phyloP scores from a whole-genome alignment of 2,329 filamentous ascomycete genomes.

The Xylariaceae sp. region DNA sequence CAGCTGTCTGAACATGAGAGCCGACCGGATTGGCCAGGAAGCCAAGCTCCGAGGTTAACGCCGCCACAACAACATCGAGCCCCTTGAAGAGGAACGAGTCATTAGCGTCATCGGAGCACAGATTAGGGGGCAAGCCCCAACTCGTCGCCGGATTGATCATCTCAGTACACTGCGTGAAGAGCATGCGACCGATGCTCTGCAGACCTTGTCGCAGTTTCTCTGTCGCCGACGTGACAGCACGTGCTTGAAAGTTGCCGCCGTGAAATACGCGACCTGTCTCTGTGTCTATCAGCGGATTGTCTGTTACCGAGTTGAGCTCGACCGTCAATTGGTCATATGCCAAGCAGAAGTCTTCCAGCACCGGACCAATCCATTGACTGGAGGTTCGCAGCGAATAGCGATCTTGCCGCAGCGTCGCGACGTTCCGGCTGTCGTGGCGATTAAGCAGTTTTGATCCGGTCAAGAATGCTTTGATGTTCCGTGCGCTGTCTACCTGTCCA shows the following conservation, averaged over 20 bases:
- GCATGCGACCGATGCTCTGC: slow-evolving; percentile 56
- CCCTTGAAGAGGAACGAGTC: slow-evolving; percentile 60
- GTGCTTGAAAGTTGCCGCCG: slow-evolving; percentile 67
- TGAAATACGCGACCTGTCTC: slow-evolving; percentile 43
- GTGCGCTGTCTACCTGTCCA: slow-evolving; percentile 56
- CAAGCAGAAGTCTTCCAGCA: slow-evolving; percentile 59
- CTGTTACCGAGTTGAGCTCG: slow-evolving; percentile 65
- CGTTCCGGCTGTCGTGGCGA: slow-evolving; percentile 19
- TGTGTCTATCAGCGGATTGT: slow-evolving; percentile 60
- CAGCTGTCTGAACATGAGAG: slow-evolving; percentile 58
- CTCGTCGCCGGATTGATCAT: slow-evolving; percentile 57
- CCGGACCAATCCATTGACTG: slow-evolving; percentile 65
- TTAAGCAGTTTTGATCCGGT: slow-evolving; percentile 42
- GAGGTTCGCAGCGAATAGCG: slow-evolving; percentile 62
- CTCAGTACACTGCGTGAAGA: slow-evolving; percentile 61
- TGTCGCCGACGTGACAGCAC: slow-evolving; percentile 58
- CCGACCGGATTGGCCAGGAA: slow-evolving; percentile 61
- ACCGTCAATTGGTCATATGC: slow-evolving; percentile 52
- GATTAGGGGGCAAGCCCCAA: slow-evolving; percentile 59
- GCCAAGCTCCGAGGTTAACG: slow-evolving; percentile 45
- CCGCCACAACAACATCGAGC: slow-evolving; percentile 44
- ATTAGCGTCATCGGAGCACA: slow-evolving; percentile 55
- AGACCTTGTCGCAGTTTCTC: slow-evolving; percentile 53
- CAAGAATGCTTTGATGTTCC: slow-evolving; percentile 52
- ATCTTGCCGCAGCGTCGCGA: slow-evolving; percentile 50